These are phyloP conservation scores for Asterophora lycoperdoides DNA, from an alignment of 768 basidiomycete genomes.

Conservation along the genomic window DNA sequence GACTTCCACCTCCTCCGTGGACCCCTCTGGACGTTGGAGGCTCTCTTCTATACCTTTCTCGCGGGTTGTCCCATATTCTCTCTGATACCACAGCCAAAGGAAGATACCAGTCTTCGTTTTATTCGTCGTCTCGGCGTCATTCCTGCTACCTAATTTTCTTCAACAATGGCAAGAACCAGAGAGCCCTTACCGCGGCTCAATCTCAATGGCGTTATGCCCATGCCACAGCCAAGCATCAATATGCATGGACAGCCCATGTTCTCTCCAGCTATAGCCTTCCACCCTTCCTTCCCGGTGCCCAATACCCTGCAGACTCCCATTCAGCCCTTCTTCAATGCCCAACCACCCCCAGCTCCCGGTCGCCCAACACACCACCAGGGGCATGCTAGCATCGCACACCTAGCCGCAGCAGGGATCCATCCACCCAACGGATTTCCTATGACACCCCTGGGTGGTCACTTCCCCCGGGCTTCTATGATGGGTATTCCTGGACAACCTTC, in stretches of 20 bases:
- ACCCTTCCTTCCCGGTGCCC: conserved; percentile 46
- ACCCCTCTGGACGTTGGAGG: conserved; percentile 4
- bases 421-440: conserved; percentile 53
- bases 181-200: conserved; percentile 55
- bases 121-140: conserved; percentile 1
- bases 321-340: conserved; percentile 57
- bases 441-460: conserved; percentile 56
- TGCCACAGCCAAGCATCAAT: conserved; percentile 47
- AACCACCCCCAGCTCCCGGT: conserved; percentile 45
- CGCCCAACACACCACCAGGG: conserved; percentile 55
- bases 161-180: conserved; percentile 38
- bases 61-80: conserved; percentile 4
- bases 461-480: conserved; percentile 50
- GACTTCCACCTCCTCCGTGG: conserved; percentile 5
- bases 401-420: conserved; percentile 56
- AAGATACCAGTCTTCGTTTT: neutral
- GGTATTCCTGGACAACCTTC: conserved; percentile 28
- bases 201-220: conserved; percentile 48
- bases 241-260: conserved; percentile 46
- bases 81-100: neutral
- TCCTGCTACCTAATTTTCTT: conserved; percentile 4
- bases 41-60: conserved; percentile 7
- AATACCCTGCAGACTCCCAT: conserved; percentile 66
- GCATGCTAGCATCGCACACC: conserved; percentile 57
- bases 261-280: conserved; percentile 61